Evolutionary conservation across 2,329 filamentous ascomycete species (phyloP), one percentile per base, ranked within the genome.

Genomic region (Diplodia seriata): DNA sequence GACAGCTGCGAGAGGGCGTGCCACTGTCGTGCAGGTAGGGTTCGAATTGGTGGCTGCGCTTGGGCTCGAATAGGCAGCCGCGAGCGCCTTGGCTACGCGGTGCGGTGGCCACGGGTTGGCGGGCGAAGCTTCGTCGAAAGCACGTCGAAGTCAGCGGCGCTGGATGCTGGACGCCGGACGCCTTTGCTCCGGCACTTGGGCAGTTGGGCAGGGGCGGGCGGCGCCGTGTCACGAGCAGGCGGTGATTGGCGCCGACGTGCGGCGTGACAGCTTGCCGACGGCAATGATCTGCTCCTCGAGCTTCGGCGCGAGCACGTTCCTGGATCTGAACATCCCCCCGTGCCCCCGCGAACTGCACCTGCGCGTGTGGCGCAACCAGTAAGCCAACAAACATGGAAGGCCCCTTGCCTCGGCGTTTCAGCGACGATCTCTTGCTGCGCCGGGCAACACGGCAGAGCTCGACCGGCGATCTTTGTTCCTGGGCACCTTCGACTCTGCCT

Each of bases 351-450:
- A 59, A 61, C n/a, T 49, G 26, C 26, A 33, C 8, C 33, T 38
- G 31, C 31, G 11, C 54, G 43, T 20, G 31, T 36, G 54, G 33
- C 55, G 55, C 55, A 20, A 59, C 47, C 31, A 36, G 54, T 18
- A 14, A 29, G 55, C 55, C 55, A 47, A 33, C 38, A 31, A 63
- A 50, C 59, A 63, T 63, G 59, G 47, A 63, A 51, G 59, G n/a
- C 11, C 59, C 59, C 59, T 63, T 63, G 59, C 43, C 59, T 51
- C 59, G 59, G 57, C 57, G 57, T 33, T 33, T 50, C 40, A 49
- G 40, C 57, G 57, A n/a, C 47, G 59, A 63, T 63, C 59, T 50
- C n/a, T 38, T 50, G 43, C 59, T 59, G n/a, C 23, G 55, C 55
- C 40, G 57, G 40, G 36, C 20, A 8, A 29, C 23, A 55, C 51